Base-by-base conservation (phyloP, 225 moss, liverwort and hornwort genomes). In the Polytrichum formosum region DNA sequence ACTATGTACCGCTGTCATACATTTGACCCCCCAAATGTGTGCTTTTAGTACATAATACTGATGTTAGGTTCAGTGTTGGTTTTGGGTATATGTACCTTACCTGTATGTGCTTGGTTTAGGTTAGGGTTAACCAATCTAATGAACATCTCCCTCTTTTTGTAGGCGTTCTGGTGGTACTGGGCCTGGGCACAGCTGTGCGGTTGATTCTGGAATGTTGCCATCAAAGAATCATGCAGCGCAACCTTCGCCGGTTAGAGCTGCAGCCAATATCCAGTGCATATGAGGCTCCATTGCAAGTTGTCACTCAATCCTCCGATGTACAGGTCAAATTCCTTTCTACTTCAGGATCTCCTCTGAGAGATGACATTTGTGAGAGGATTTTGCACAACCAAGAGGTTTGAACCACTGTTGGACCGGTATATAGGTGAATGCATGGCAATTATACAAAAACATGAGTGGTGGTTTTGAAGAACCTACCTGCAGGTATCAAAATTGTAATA, bases 131-230 rank as follows among this genome's bases (percentile, higher is more conserved):
- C 67, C 20, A 19, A 5, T 58, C n/a, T 0, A 54, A 35, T 60
- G 54, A 46, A 55, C 31, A 28, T 76, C 0, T 54, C 46, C 55
- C 63, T 8, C 35, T n/a, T n/a, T 29, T 5, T 67, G 54, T 90
- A 96, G 96, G 96, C 69, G 93, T 96, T 19, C 89, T 96, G 82
- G 91, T 96, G 61, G 93, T 96, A 18, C 83, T 96, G 63, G 96
- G 96, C 18, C 37, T 96, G 53, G 93, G 93, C 46, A 93, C 93
- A 23, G 91, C 87, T 61, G 87, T 89, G 55, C 84, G 96, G 67
- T 72, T 96, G 46, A 58, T 86, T 7, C 75, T 96, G 63, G 93
- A 96, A 67, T 96, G 90, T 70, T 70, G 78, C 78, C 87, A 93
- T 63, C 91, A 91, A 72, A 76, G 84, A 66, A 72, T 64, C 23